Base-by-base conservation (phyloP, 2,329 filamentous ascomycete genomes). In the Verticillium zaregamsianum region DNA sequence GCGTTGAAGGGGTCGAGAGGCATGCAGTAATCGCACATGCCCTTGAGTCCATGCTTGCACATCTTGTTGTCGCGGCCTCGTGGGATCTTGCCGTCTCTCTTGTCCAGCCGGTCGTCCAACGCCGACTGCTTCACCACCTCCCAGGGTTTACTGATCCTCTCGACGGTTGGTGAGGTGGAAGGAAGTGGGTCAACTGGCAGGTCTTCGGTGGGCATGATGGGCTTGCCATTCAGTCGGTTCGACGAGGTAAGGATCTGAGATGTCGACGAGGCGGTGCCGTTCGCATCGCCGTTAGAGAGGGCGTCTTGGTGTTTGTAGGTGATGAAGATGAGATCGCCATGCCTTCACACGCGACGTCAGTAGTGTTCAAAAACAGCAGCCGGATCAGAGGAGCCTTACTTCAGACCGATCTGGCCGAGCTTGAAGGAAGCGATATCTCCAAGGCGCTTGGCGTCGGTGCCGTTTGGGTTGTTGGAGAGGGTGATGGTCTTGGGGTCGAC, bases 1-100 rank as follows among this genome's bases (percentile, higher is more conserved):
- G 90, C 76, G 71, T 96, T 89, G 76, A 96, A 99, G 1, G 95
- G 95, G 71, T 99, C 95, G 58, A 98, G 79, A 0, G 96, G 96
- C 86, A 96, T 96, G 79, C 95, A 99, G 77, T 97, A 96, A 77
- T 99, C 95, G 76, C 95, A 99, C 95, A 99, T 99, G 74, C 95
- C 95, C 77, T 97, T 98, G 59, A 90, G 89, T 1, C 94, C 94
- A 74, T 99, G 95, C 65, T 92, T 89, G 79, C 95, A 99, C 93
- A 99, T 95, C 73, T 91, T 91, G 45, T 49, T n/a, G 73, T 96
- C 92, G 62, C 84, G 84, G 64, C 85, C 85, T 65, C 93, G 83
- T 23, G 86, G 80, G 59, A 97, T 97, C 79, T 97, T 99, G 67
- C 95, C 95, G 81, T 95, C 90, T 67, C 89, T 84, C 77, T 87